Percentiles rank a stretch among this genome's conserved stretches.
Conservation (phyloP, 1,284 basidiomycete genomes). For the Athelia psychrophila region DNA sequence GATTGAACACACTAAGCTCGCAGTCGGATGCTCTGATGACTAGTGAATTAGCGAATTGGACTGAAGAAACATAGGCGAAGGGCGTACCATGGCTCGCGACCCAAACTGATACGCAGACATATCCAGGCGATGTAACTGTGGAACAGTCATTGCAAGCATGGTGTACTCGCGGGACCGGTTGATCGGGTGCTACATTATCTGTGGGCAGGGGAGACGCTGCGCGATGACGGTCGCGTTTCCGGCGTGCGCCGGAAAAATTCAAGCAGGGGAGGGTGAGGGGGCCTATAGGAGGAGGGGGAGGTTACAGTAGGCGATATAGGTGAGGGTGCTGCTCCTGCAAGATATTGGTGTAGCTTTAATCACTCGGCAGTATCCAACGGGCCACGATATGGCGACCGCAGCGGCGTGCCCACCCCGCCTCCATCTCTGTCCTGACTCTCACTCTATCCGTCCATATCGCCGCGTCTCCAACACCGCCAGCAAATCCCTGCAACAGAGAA, state of each 20-base stretch:
- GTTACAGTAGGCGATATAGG: not conserved
- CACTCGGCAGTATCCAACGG: not conserved
- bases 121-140: too few species aligned
- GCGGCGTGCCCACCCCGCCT: not conserved
- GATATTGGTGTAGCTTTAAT: not conserved
- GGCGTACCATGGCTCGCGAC: too few species aligned
- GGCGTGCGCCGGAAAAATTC: conserved; percentile 6
- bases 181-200: too few species aligned
- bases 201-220: not conserved
- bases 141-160: too few species aligned
- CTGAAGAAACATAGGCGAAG: too few species aligned
- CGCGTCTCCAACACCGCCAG: conserved; percentile 31
- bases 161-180: too few species aligned
- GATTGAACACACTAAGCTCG: too few species aligned
- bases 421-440: not conserved
- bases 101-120: too few species aligned
- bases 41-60: too few species aligned
- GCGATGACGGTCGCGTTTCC: conserved; percentile 9
- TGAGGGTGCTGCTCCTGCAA: not conserved
- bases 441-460: conserved; percentile 16
- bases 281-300: not conserved
- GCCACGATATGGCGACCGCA: not conserved
- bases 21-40: too few species aligned
- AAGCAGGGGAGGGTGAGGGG: not conserved
- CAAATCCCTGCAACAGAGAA: conserved; percentile 56